Conservation (phyloP, 805 yeast species). For the Teunomyces aglyptinius region DNA sequence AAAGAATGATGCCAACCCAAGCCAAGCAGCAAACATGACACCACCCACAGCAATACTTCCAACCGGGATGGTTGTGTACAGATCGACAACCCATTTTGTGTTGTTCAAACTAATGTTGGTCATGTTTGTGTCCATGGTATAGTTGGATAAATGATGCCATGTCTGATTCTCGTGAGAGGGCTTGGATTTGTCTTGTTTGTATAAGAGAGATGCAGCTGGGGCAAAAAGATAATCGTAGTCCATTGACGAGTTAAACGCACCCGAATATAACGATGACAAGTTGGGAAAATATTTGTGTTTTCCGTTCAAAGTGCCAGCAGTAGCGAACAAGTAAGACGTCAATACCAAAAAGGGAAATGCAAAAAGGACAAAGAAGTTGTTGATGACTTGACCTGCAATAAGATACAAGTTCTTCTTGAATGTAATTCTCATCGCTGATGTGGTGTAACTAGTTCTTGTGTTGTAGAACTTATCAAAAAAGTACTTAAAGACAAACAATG, state of each 20-base stretch:
- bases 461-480: slow-evolving; percentile 5
- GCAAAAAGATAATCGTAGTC: slow-evolving; percentile 23
- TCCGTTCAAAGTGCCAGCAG: slow-evolving; percentile 17
- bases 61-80: slow-evolving; percentile 3
- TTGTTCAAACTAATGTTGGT: background rate
- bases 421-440: slow-evolving; percentile 7
- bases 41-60: slow-evolving; percentile 28
- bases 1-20: slow-evolving; percentile 19
- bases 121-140: background rate
- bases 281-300: slow-evolving; percentile 13
- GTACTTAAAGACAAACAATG: slow-evolving; percentile 19
- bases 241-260: slow-evolving; percentile 24
- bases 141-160: background rate
- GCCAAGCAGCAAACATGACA: slow-evolving; percentile 26
- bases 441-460: background rate
- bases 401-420: slow-evolving; percentile 21
- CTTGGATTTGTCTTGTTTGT: background rate
- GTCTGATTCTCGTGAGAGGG: background rate
- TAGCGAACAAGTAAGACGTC: slow-evolving; percentile 31
- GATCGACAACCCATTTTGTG: background rate
- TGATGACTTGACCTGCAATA: slow-evolving; percentile 32
- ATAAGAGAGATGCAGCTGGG: slow-evolving; percentile 8
- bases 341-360: slow-evolving; percentile 45
- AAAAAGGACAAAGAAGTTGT: slow-evolving; percentile 32
- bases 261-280: slow-evolving; percentile 12